Conservation (phyloP, 2,329 filamentous ascomycete species). For the Magnaporthiopsis poae region DNA sequence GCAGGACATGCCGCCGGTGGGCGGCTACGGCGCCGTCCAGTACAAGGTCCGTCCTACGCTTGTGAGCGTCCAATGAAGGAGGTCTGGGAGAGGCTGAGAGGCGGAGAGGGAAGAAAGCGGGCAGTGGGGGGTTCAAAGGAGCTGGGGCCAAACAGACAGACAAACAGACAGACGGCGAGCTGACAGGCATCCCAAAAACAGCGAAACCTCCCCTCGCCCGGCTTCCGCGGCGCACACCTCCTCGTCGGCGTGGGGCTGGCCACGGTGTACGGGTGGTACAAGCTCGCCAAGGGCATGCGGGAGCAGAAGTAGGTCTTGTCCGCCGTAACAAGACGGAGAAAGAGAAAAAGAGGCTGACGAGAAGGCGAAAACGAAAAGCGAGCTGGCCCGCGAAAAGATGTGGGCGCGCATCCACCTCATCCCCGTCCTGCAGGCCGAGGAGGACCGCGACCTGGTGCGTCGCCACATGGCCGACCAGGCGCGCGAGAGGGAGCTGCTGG, state of each 20-base stretch:
- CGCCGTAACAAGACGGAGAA: too few relatives aligned
- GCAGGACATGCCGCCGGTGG: constrained; percentile 92
- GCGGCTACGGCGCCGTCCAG: constrained; percentile 92
- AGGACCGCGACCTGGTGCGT: constrained; percentile 88
- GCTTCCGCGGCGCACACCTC: constrained; percentile 75
- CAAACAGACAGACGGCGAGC: background rate
- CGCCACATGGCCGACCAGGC: constrained; percentile 77
- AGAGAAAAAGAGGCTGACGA: too few relatives aligned
- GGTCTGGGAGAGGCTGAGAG: background rate
- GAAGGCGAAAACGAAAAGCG: constrained; percentile 41
- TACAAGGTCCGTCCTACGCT: constrained; percentile 63
- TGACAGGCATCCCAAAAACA: constrained; percentile 23
- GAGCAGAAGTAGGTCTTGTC: constrained; percentile 70
- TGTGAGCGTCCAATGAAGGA: background rate
- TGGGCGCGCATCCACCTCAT: constrained; percentile 94
- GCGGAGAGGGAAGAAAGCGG: background rate
- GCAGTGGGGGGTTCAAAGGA: background rate
- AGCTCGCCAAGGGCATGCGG: constrained; percentile 68
- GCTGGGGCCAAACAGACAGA: background rate
- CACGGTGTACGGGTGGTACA: constrained; percentile 87
- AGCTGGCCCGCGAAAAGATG: constrained; percentile 93
- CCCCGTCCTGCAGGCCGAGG: constrained; percentile 87
- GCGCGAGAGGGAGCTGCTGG: constrained; percentile 82
- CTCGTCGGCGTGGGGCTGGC: constrained; percentile 66
- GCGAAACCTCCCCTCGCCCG: constrained; percentile 85